Evolutionary conservation across 345 rosid species (phyloP).

Genomic region (Pseudoturritis turrita): DNA sequence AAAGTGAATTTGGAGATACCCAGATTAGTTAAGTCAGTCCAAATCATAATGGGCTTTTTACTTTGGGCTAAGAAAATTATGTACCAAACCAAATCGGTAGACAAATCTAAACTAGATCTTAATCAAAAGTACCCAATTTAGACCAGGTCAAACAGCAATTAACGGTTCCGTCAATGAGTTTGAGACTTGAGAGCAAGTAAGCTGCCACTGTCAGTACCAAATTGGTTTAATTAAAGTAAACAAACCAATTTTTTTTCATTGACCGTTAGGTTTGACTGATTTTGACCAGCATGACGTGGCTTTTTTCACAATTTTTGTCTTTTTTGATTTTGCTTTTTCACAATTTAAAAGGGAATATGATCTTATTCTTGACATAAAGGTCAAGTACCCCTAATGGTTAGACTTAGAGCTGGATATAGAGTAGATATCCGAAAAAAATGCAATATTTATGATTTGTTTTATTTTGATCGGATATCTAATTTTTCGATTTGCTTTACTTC

Average conservation of each 20-base stretch:
- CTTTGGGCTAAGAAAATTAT: neutral
- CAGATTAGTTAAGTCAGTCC: conserved; percentile 12
- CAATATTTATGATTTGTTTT: no score
- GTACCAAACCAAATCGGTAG: neutral
- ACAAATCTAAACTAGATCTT: neutral
- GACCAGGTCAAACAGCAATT: neutral
- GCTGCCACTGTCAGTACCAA: neutral
- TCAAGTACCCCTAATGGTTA: no score
- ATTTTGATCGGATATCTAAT: no score
- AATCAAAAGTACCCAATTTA: neutral
- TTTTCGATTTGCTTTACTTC: no score
- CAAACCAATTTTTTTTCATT: neutral
- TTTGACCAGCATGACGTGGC: neutral
- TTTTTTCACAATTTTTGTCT: no score
- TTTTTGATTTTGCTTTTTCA: no score
- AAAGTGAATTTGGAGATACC: no score
- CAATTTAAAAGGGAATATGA: no score
- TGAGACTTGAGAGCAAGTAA: neutral
- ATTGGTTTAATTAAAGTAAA: neutral
- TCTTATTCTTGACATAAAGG: conserved; percentile 15
- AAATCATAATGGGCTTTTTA: neutral
- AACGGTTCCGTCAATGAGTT: neutral
- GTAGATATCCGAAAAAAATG: no score
- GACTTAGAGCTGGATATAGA: no score
- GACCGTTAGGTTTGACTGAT: conserved; percentile 18